These are phyloP conservation scores for Lactarius sp. DNA, from an alignment of 768 basidiomycete genomes.

Conservation along the genomic window DNA sequence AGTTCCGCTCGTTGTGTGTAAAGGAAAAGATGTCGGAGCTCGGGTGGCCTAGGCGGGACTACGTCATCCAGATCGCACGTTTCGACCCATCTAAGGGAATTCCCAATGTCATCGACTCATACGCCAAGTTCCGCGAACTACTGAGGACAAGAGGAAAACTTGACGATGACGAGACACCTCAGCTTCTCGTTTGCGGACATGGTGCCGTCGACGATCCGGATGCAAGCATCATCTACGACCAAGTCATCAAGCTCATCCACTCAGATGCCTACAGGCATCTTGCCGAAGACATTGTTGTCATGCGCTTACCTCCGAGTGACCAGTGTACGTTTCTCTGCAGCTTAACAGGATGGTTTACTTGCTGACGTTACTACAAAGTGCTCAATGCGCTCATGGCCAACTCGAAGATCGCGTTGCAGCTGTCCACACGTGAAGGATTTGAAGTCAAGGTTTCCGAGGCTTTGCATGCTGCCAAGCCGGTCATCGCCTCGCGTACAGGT, in stretches of 20 bases:
- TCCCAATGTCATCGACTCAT: slow-evolving; percentile 81
- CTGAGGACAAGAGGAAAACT: slow-evolving; percentile 43
- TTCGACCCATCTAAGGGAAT: slow-evolving; percentile 90
- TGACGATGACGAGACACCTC: slow-evolving; percentile 53
- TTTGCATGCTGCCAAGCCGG: slow-evolving; percentile 83
- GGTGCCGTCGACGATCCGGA: slow-evolving; percentile 94
- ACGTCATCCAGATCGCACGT: slow-evolving; percentile 88
- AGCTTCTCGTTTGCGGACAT: slow-evolving; percentile 82
- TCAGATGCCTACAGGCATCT: slow-evolving; percentile 35
- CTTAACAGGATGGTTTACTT: neutral
- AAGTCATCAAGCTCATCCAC: slow-evolving; percentile 57
- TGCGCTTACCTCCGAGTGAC: slow-evolving; percentile 75
- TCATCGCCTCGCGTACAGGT: slow-evolving; percentile 80
- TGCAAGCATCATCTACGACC: slow-evolving; percentile 86
- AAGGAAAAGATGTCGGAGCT: slow-evolving; percentile 81
- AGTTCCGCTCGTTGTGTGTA: slow-evolving; percentile 70
- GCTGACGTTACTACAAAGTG: slow-evolving; percentile 39
- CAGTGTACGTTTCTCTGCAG: slow-evolving; percentile 49
- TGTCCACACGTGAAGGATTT: slow-evolving; percentile 92
- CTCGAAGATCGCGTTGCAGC: slow-evolving; percentile 83
- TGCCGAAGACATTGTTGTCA: slow-evolving; percentile 38
- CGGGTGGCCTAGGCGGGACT: slow-evolving; percentile 75
- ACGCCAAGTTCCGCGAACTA: slow-evolving; percentile 72
- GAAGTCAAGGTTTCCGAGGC: slow-evolving; percentile 97
- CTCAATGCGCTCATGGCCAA: slow-evolving; percentile 88